phyloP scores from a whole-genome alignment of 331 rosid species.

The Malus hybrid region DNA sequence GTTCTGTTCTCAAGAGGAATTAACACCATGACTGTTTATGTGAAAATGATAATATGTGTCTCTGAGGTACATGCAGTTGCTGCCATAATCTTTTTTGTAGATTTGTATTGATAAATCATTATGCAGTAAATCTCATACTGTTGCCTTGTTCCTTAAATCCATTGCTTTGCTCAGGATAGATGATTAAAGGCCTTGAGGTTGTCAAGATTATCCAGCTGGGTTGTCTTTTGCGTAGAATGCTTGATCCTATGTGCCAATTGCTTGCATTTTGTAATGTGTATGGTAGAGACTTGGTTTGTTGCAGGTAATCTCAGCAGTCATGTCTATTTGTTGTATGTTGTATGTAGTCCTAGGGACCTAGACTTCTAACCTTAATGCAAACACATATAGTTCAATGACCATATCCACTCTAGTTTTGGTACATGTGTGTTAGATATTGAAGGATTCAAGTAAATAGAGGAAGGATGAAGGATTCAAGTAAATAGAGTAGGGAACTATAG shows the following conservation, averaged over 20 bases:
- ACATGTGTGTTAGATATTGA: neutral
- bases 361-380: neutral
- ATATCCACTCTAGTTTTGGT: neutral
- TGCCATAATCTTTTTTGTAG: neutral
- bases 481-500: neutral
- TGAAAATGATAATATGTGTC: constrained; percentile 14
- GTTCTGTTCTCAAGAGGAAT: constrained; percentile 31
- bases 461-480: too few relatives aligned
- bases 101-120: neutral
- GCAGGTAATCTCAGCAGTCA: constrained; percentile 34
- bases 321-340: neutral
- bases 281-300: constrained; percentile 18
- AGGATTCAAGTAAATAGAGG: too few relatives aligned
- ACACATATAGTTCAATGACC: constrained; percentile 1
- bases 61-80: constrained; percentile 24
- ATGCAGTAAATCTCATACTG: neutral
- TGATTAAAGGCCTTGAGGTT: neutral
- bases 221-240: constrained; percentile 12
- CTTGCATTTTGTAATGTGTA: constrained; percentile 21
- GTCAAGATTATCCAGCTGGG: constrained; percentile 16
- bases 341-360: neutral
- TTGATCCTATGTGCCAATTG: constrained; percentile 15
- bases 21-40: constrained; percentile 12
- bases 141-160: constrained; percentile 7
- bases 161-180: constrained; percentile 17